phyloP scores from a whole-genome alignment of 768 basidiomycete genomes.

The Trametes cinnabarina region DNA sequence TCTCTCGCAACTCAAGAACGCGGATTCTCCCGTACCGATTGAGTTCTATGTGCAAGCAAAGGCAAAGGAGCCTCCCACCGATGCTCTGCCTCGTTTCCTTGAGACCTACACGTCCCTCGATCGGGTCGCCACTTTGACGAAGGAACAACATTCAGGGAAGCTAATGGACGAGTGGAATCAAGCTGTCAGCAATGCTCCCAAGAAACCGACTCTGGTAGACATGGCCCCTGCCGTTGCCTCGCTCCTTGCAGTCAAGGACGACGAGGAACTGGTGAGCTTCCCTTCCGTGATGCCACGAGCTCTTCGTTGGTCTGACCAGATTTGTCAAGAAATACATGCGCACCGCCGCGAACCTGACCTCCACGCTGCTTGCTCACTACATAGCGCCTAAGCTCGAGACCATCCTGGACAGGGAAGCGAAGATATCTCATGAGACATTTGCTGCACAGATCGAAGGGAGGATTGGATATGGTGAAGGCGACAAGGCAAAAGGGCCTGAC shows the following conservation, averaged over 20 bases:
- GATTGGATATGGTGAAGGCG: conserved; percentile 81
- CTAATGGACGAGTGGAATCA: conserved; percentile 84
- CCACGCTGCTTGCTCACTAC: conserved; percentile 81
- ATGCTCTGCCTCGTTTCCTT: conserved; percentile 70
- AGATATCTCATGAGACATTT: conserved; percentile 85
- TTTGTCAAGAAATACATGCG: conserved; percentile 68
- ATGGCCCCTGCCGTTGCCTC: conserved; percentile 73
- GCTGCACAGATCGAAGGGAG: conserved; percentile 84
- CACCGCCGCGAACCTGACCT: conserved; percentile 74
- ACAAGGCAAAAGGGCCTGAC: conserved; percentile 78
- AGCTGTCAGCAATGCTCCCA: conserved; percentile 49
- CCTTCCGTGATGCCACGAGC: background rate
- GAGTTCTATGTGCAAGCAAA: conserved; percentile 80
- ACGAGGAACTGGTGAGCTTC: conserved; percentile 80
- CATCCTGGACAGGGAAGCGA: conserved; percentile 88
- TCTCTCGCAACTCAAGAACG: conserved; percentile 70
- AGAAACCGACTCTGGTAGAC: conserved; percentile 75
- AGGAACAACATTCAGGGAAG: conserved; percentile 86
- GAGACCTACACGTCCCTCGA: conserved; percentile 57
- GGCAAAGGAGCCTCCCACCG: conserved; percentile 72
- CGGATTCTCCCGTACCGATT: conserved; percentile 56
- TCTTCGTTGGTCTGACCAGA: conserved; percentile 7
- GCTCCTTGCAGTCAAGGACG: conserved; percentile 85
- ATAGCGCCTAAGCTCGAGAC: conserved; percentile 86
- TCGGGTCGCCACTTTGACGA: conserved; percentile 72